These are phyloP conservation scores for Phialemonium atrogriseum DNA, from an alignment of 2,329 filamentous ascomycete genomes.

Conservation along the genomic window DNA sequence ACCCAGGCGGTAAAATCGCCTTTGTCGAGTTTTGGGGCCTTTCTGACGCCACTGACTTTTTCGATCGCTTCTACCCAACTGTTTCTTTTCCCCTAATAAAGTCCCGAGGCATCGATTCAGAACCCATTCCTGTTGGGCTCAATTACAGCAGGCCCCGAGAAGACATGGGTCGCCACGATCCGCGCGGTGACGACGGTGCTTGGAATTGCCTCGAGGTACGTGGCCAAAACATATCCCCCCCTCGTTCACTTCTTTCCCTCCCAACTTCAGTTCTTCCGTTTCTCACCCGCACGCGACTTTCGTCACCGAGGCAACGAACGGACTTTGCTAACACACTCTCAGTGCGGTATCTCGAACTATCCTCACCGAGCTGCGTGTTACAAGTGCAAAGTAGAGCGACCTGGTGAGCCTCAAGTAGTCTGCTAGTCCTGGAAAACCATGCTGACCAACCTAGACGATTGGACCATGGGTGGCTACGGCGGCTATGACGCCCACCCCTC, in stretches of 20 bases:
- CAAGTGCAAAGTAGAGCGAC: slow-evolving; percentile 45
- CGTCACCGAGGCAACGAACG: too few species aligned
- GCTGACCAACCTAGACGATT: slow-evolving; percentile 10
- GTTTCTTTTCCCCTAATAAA: slow-evolving; percentile 24
- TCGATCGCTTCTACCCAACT: slow-evolving; percentile 26
- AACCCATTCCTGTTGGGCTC: slow-evolving; percentile 21
- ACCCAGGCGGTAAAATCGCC: slow-evolving; percentile 22
- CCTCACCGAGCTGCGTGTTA: slow-evolving; percentile 47
- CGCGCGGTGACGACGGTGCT: slow-evolving; percentile 20
- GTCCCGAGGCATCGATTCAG: slow-evolving; percentile 18
- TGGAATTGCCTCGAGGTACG: slow-evolving; percentile 31
- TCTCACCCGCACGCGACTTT: not conserved
- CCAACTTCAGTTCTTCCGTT: too few species aligned
- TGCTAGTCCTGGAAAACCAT: not conserved
- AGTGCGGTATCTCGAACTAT: slow-evolving; percentile 51
- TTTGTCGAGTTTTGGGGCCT: slow-evolving; percentile 32
- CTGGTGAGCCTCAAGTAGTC: slow-evolving; percentile 42
- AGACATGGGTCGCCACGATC: slow-evolving; percentile 16
- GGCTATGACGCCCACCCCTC: slow-evolving; percentile 12
- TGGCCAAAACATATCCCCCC: too few species aligned
- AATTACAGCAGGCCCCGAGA: slow-evolving; percentile 26
- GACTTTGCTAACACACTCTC: slow-evolving; percentile 6
- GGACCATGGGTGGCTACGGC: slow-evolving; percentile 8
- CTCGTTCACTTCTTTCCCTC: too few species aligned
- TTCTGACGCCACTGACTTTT: slow-evolving; percentile 28